Percentiles rank a stretch among this genome's conserved stretches.
Evolutionary conservation across 345 rosid species (phyloP).

Genomic region (Turnera subulata): DNA sequence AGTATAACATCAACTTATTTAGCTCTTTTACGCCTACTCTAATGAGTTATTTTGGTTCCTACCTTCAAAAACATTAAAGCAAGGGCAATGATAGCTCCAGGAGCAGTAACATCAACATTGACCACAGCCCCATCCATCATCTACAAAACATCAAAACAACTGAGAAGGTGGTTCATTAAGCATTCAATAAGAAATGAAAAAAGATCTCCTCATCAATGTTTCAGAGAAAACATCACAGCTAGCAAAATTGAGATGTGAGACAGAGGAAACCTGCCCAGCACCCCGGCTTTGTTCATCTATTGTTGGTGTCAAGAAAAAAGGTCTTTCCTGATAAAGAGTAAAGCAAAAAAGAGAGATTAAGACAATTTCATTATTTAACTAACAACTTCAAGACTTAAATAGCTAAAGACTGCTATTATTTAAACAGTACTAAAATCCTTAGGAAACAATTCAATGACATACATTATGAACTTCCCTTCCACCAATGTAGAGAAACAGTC

Average conservation of each 20-base stretch:
- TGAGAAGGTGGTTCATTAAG: background rate
- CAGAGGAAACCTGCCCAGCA: constrained; percentile 62
- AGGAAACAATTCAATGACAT: constrained; percentile 27
- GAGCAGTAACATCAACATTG: constrained; percentile 93
- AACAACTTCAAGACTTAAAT: constrained; percentile 3
- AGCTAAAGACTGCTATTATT: background rate
- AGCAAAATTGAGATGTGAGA: constrained; percentile 17
- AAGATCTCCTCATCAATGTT: too few relatives aligned
- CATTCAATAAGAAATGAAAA: background rate
- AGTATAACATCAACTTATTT: too few relatives aligned
- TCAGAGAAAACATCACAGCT: too few relatives aligned
- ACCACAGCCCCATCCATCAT: constrained; percentile 73
- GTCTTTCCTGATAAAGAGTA: constrained; percentile 53
- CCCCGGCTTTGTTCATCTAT: constrained; percentile 60
- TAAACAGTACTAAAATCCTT: constrained; percentile 7
- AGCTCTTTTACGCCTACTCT: too few relatives aligned
- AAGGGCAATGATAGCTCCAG: constrained; percentile 91
- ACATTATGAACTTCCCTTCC: constrained; percentile 74
- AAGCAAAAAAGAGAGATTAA: constrained; percentile 16
- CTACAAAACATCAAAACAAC: constrained; percentile 31
- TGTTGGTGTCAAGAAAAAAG: constrained; percentile 41
- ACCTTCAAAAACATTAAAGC: constrained; percentile 92
- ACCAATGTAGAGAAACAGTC: constrained; percentile 78
- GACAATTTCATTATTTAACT: constrained; percentile 3
- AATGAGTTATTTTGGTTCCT: too few relatives aligned